Conservation (phyloP, 2,329 filamentous ascomycete genomes). For the Aspergillus sp. region DNA sequence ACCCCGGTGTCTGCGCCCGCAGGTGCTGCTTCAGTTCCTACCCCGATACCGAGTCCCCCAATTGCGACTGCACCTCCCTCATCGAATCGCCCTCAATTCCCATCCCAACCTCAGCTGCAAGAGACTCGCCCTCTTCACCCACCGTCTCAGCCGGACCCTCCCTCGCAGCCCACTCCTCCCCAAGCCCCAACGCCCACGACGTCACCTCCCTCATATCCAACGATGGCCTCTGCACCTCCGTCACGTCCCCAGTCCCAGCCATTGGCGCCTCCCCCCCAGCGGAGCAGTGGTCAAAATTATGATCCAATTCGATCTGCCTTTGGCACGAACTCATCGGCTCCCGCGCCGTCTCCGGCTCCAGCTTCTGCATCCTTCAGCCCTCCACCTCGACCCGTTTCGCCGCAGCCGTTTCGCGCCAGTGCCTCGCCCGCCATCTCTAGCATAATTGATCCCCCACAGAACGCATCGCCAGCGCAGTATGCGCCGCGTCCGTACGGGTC, state of each 20-base stretch:
- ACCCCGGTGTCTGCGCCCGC: slow-evolving; percentile 3
- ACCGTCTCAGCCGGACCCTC: slow-evolving; percentile 26
- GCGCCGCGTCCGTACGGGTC: slow-evolving; percentile 28
- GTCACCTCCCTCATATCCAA: slow-evolving; percentile 16
- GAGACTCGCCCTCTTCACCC: slow-evolving; percentile 18
- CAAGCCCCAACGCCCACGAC: slow-evolving; percentile 26
- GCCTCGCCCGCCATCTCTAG: slow-evolving; percentile 90
- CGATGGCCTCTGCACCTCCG: slow-evolving; percentile 27
- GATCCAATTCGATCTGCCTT: slow-evolving; percentile 83
- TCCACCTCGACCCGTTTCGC: slow-evolving; percentile 48
- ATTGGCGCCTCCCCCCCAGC: slow-evolving; percentile 44
- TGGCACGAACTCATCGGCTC: slow-evolving; percentile 36
- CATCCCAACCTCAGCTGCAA: slow-evolving; percentile 21
- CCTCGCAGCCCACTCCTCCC: slow-evolving; percentile 26
- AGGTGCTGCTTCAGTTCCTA: slow-evolving; percentile 6
- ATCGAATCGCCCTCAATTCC: slow-evolving; percentile 1
- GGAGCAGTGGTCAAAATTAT: slow-evolving; percentile 78
- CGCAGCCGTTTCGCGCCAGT: slow-evolving; percentile 66
- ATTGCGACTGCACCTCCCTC: slow-evolving; percentile 8
- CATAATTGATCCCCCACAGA: slow-evolving; percentile 69
- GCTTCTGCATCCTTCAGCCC: slow-evolving; percentile 40
- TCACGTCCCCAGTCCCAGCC: slow-evolving; percentile 45
- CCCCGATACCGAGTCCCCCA: slow-evolving; percentile 18
- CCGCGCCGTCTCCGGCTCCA: slow-evolving; percentile 27
- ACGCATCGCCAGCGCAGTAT: slow-evolving; percentile 32